These are phyloP conservation scores for Blastocystis sp. DNA, from an alignment of 352 stramenopile genomes.

Conservation along the genomic window DNA sequence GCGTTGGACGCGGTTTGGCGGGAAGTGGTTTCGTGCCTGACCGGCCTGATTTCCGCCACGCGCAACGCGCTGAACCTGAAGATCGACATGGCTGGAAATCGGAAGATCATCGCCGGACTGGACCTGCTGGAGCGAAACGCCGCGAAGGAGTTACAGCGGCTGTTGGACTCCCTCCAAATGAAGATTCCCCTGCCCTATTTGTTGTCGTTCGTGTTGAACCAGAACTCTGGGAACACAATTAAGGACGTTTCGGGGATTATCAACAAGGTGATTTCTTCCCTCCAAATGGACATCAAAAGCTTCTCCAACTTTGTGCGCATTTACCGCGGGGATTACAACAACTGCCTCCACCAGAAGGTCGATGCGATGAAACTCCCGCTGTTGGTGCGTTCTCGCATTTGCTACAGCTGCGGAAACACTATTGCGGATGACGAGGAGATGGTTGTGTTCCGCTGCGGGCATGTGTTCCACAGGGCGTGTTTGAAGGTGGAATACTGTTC, in stretches of 20 bases:
- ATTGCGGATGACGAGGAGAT: neutral
- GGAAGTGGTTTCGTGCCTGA: neutral
- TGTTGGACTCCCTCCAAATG: constrained; percentile 22
- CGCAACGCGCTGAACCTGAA: constrained; percentile 27
- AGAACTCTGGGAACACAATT: constrained; percentile 27
- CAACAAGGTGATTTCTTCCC: constrained; percentile 26
- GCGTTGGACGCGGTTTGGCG: constrained; percentile 1
- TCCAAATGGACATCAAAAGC: constrained; percentile 42
- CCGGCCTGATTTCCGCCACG: neutral
- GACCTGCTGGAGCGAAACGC: constrained; percentile 1
- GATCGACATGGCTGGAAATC: constrained; percentile 29
- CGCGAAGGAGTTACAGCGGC: neutral
- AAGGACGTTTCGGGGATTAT: constrained; percentile 29
- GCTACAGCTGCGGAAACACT: neutral
- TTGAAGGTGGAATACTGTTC: neutral
- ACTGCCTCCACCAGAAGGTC: constrained; percentile 5
- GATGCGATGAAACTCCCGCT: constrained; percentile 22
- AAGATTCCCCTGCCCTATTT: constrained; percentile 23
- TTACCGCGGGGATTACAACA: constrained; percentile 45
- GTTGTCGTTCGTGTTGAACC: constrained; percentile 17
- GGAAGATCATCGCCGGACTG: constrained; percentile 46
- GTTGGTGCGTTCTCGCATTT: neutral
- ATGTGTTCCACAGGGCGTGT: constrained; percentile 15
- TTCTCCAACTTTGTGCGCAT: constrained; percentile 40
- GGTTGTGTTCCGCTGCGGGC: constrained; percentile 12